A percentile compares a stretch with the other conserved stretches of the same genome.
phyloP scores from a whole-genome alignment of 257 asterid species.

The Salvia hispanica region DNA sequence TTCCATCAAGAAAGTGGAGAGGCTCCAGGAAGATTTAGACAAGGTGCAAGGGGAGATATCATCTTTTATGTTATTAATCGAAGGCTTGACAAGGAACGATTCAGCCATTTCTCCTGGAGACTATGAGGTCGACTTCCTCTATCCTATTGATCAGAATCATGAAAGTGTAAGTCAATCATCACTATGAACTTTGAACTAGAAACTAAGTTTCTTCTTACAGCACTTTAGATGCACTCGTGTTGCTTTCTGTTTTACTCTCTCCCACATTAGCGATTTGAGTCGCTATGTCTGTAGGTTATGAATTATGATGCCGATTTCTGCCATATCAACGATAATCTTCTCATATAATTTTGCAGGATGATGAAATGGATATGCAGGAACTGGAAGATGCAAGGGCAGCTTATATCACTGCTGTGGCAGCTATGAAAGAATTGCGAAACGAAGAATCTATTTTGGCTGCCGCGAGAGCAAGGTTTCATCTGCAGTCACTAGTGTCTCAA shows the following conservation, averaged over 20 bases:
- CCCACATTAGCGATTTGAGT: not conserved
- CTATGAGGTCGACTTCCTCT: conserved; percentile 43
- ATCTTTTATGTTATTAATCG: conserved; percentile 59
- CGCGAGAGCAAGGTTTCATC: conserved; percentile 67
- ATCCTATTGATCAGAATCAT: conserved; percentile 42
- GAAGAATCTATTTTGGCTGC: conserved; percentile 79
- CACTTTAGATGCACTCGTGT: too few relatives aligned
- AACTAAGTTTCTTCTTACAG: too few relatives aligned
- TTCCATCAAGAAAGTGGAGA: conserved; percentile 68
- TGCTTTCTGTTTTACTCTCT: not conserved
- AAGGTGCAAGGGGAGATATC: conserved; percentile 64
- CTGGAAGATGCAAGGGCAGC: conserved; percentile 84
- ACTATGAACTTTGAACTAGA: not conserved
- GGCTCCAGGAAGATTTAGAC: conserved; percentile 74
- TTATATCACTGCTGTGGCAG: conserved; percentile 64
- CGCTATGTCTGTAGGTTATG: too few relatives aligned
- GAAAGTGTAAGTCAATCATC: conserved; percentile 57
- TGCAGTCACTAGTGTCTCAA: conserved; percentile 14
- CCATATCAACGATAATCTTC: not conserved
- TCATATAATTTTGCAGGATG: conserved; percentile 49
- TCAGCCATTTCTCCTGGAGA: conserved; percentile 41
- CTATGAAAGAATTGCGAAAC: conserved; percentile 72
- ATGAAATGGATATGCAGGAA: conserved; percentile 55
- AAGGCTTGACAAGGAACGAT: conserved; percentile 59
- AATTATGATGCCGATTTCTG: not conserved